Percentiles rank a stretch among this genome's conserved stretches.
Evolutionary conservation across 768 basidiomycete genomes (phyloP).

Genomic region (Tricholoma terreum): DNA sequence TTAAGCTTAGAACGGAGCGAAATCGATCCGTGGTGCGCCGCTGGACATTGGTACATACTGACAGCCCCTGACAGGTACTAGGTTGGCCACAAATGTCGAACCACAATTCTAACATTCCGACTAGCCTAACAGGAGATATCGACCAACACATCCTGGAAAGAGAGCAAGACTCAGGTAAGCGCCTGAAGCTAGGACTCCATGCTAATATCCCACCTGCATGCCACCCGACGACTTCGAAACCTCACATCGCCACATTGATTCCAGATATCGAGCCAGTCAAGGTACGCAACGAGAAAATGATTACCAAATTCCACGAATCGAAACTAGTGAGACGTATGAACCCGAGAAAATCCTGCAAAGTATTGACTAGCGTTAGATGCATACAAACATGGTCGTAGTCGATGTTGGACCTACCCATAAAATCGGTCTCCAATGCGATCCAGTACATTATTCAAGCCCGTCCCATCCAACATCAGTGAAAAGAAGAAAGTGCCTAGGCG

Average conservation of each 20-base stretch:
- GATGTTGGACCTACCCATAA: conserved; percentile 51
- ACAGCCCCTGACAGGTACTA: no score
- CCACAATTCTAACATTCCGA: background rate
- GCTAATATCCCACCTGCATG: conserved; percentile 15
- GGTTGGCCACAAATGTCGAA: no score
- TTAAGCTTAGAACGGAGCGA: no score
- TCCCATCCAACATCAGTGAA: no score
- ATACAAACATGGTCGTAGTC: background rate
- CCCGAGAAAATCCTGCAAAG: conserved; percentile 58
- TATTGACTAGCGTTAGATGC: background rate
- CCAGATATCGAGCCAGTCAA: conserved; percentile 72
- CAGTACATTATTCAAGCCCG: no score
- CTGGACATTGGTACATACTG: no score
- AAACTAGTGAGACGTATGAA: conserved; percentile 53
- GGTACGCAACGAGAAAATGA: conserved; percentile 55
- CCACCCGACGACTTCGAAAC: conserved; percentile 50
- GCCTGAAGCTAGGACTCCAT: background rate
- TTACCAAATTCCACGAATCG: conserved; percentile 60
- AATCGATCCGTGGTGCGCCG: no score
- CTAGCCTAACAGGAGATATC: background rate
- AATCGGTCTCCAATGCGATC: no score
- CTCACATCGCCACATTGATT: conserved; percentile 50
- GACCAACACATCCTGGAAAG: background rate
- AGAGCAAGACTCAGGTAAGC: background rate
- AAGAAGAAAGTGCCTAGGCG: no score